Evolutionary conservation across 139 green algal species (phyloP).

Genomic region (Eudorina sp.): DNA sequence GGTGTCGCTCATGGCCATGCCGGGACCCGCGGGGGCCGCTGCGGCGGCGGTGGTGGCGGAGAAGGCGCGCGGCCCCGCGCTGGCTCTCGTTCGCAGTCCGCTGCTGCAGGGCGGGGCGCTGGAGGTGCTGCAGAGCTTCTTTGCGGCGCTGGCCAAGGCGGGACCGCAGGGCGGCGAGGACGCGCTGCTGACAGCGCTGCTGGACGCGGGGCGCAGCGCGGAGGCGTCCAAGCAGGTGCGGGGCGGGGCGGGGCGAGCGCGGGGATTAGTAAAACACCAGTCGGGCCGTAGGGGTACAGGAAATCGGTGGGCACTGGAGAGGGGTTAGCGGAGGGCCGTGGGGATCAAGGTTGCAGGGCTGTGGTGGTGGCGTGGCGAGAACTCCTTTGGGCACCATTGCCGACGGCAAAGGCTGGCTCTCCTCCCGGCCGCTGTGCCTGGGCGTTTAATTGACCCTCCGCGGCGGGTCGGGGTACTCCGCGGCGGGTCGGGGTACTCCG

Average conservation of each 20-base stretch:
- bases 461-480: too few relatives aligned
- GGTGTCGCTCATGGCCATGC: slow-evolving; percentile 67
- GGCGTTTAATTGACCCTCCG: too few relatives aligned
- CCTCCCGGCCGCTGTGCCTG: too few relatives aligned
- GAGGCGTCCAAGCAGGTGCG: slow-evolving; percentile 38
- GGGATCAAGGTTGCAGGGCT: too few relatives aligned
- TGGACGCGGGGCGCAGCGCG: slow-evolving; percentile 61
- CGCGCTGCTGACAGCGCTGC: slow-evolving; percentile 71
- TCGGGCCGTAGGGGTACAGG: too few relatives aligned
- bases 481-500: too few relatives aligned
- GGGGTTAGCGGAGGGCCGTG: too few relatives aligned
- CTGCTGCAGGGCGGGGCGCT: slow-evolving; percentile 75
- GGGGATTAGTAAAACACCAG: too few relatives aligned
- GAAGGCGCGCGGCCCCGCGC: slow-evolving; percentile 63
- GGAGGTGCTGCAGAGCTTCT: slow-evolving; percentile 73
- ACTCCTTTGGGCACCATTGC: too few relatives aligned
- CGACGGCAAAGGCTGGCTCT: too few relatives aligned
- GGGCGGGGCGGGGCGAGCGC: neutral
- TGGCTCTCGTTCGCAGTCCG: slow-evolving; percentile 82
- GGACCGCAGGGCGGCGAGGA: slow-evolving; percentile 50
- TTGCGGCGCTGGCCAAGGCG: slow-evolving; percentile 72
- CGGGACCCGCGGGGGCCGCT: slow-evolving; percentile 47
- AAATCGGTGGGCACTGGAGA: too few relatives aligned
- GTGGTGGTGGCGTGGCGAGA: too few relatives aligned
- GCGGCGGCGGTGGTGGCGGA: slow-evolving; percentile 48